Evolutionary conservation across 768 basidiomycete genomes (phyloP), one percentile per base, ranked within the genome.

Genomic region (Guyanaporus albipodus): DNA sequence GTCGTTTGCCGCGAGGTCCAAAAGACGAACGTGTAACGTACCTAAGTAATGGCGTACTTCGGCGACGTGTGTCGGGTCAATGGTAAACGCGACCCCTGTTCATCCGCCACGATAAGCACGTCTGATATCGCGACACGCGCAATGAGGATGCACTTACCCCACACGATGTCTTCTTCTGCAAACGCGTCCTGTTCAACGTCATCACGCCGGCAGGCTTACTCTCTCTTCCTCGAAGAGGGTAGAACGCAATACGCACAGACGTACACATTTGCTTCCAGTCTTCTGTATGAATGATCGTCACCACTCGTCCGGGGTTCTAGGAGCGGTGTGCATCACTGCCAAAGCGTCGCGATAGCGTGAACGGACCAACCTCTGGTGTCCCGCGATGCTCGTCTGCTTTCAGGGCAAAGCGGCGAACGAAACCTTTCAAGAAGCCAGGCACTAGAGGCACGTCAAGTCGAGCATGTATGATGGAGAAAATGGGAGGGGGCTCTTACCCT

Each of bases 341-440:
- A 93, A 90, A 93, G 90, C 37, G 87, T 67, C 2, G 89, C 90
- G 83, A 87, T 47, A 2, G 8, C 8, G 8, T 40, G 14, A 18
- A 15, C 8, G 11, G 3, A 46, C 67, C 38, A 8, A 87, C 85
- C 71, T 91, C 85, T 4, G 81, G 87, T 0, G 91, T 94, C 21
- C 93, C 93, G 12, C 93, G 77, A 66, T 96, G 93, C 62, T 95
- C 93, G 62, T 90, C 87, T 42, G 91, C 93, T 57, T 81, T 80
- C 67, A 94, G 89, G 0, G 91, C 89, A 61, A 96, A 96, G 21
- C 92, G 73, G 1, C 92, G 78, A 1, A 94, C 87, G 48, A 91
- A 91, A 26, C 88, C 88, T 67, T 92, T 95, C 55, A 96, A 70
- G 56, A 85, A 96, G 7, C 92, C 92, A 0, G 87, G 75, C 1